A percentile compares a stretch with the other conserved stretches of the same genome.
phyloP scores from a whole-genome alignment of 352 stramenopile species.

The Pythium oligandrum region DNA sequence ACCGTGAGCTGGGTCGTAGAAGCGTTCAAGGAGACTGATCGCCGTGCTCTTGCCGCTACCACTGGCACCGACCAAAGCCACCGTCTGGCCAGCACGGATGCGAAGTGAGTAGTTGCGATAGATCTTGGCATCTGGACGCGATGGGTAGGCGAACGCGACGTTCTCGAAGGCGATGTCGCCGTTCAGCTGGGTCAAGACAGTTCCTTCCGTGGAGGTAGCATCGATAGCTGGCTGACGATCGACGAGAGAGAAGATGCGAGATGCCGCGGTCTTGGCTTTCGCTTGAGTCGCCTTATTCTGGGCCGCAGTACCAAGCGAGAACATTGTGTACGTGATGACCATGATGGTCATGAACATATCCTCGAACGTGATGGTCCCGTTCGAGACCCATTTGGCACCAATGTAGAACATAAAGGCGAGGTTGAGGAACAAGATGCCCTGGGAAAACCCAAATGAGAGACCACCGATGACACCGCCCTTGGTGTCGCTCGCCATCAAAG shows the following conservation, averaged over 20 bases:
- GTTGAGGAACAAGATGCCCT: neutral
- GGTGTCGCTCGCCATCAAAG: neutral
- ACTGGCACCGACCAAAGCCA: conserved; percentile 10
- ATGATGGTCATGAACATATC: neutral
- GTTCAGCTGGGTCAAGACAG: conserved; percentile 4
- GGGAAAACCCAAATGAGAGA: neutral
- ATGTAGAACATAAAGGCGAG: neutral
- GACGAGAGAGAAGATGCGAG: conserved; percentile 22
- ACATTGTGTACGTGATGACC: neutral
- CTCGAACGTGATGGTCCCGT: neutral
- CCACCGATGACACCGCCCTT: neutral
- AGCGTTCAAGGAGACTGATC: conserved; percentile 54
- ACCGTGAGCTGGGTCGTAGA: conserved; percentile 73
- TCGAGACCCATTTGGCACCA: neutral
- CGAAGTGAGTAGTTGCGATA: conserved; percentile 68
- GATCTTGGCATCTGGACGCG: conserved; percentile 38
- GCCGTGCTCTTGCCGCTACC: conserved; percentile 10
- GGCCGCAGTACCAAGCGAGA: neutral
- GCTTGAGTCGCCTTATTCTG: neutral
- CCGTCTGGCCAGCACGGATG: conserved; percentile 35
- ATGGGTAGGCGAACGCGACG: conserved; percentile 52
- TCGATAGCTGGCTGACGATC: conserved; percentile 15
- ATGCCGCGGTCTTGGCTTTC: conserved; percentile 8
- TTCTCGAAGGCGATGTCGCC: conserved; percentile 36
- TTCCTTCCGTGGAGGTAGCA: conserved; percentile 4